A percentile compares a stretch with the other conserved stretches of the same genome.
phyloP scores from a whole-genome alignment of 2,329 filamentous ascomycete species.

The Phoma herbarum region DNA sequence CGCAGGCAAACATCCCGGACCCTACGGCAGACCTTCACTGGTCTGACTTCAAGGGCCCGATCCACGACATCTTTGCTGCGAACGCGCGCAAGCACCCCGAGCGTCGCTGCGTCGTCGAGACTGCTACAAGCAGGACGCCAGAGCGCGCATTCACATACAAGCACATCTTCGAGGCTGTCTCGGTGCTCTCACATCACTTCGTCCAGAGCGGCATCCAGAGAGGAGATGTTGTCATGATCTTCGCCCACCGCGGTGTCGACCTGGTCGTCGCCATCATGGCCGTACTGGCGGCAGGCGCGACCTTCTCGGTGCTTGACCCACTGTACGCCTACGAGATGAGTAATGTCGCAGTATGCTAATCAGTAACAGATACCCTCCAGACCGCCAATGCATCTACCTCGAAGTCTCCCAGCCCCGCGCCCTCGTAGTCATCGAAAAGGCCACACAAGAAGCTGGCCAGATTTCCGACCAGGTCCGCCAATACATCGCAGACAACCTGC shows the following conservation, averaged over 20 bases:
- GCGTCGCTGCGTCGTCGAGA: constrained; percentile 73
- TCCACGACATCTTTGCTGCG: constrained; percentile 73
- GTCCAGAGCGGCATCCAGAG: constrained; percentile 74
- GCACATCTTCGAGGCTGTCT: constrained; percentile 86
- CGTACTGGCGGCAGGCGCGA: constrained; percentile 65
- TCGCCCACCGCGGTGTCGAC: constrained; percentile 82
- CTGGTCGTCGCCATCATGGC: constrained; percentile 84
- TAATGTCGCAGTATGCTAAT: too few species aligned
- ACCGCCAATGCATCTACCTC: constrained; percentile 82
- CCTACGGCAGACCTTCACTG: constrained; percentile 74
- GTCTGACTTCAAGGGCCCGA: constrained; percentile 70
- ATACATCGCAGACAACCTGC: constrained; percentile 77
- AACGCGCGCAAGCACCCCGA: constrained; percentile 76
- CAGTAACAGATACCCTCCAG: constrained; percentile 73
- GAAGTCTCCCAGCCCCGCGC: constrained; percentile 79
- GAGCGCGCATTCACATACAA: constrained; percentile 79
- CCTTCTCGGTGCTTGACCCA: constrained; percentile 76
- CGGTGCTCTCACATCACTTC: constrained; percentile 81
- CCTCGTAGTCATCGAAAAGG: constrained; percentile 76
- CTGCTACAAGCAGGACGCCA: constrained; percentile 61
- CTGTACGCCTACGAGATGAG: too few species aligned
- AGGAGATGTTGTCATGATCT: constrained; percentile 95
- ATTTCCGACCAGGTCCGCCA: constrained; percentile 66
- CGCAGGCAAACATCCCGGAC: constrained; percentile 61
- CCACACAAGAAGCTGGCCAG: constrained; percentile 72